These are phyloP conservation scores for Candida sphagnicola DNA, from an alignment of 805 yeast species.

Conservation along the genomic window DNA sequence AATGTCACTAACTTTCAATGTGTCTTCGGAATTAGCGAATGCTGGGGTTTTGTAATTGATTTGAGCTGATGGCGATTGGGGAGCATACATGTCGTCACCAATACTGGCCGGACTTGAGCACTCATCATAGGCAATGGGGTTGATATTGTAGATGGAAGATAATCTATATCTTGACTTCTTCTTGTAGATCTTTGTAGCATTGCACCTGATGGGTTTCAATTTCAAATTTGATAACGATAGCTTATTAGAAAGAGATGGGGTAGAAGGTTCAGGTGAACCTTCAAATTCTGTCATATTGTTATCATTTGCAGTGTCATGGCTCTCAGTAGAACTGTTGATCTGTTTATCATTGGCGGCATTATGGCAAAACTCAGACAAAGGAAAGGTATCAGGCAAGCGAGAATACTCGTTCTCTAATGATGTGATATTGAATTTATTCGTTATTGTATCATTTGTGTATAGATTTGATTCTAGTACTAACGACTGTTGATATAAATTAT, in stretches of 20 bases:
- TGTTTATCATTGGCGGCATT: too few relatives aligned
- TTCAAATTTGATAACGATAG: constrained; percentile 33
- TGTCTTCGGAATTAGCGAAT: not conserved
- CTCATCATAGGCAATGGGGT: constrained; percentile 27
- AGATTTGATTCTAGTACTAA: constrained; percentile 31
- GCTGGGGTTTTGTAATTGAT: not conserved
- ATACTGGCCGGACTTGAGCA: constrained; percentile 6
- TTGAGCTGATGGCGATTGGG: not conserved
- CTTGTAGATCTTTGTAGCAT: constrained; percentile 27
- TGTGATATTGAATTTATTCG: constrained; percentile 8
- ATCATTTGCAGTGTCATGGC: too few relatives aligned
- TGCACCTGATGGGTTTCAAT: constrained; percentile 39
- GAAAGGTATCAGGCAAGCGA: too few relatives aligned
- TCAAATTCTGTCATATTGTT: not conserved
- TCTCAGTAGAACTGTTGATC: too few relatives aligned
- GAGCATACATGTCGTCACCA: not conserved
- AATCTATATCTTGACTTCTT: constrained; percentile 40
- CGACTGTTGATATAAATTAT: constrained; percentile 28
- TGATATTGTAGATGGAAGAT: constrained; percentile 33
- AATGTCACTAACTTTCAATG: not conserved
- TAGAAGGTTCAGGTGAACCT: constrained; percentile 3
- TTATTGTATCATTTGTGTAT: constrained; percentile 24
- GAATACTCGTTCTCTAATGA: not conserved
- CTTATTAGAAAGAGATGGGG: constrained; percentile 5
- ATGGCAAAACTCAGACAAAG: too few relatives aligned